phyloP scores from a whole-genome alignment of 2,329 filamentous ascomycete genomes.

The Nothophaeocryptopus gaeumannii region DNA sequence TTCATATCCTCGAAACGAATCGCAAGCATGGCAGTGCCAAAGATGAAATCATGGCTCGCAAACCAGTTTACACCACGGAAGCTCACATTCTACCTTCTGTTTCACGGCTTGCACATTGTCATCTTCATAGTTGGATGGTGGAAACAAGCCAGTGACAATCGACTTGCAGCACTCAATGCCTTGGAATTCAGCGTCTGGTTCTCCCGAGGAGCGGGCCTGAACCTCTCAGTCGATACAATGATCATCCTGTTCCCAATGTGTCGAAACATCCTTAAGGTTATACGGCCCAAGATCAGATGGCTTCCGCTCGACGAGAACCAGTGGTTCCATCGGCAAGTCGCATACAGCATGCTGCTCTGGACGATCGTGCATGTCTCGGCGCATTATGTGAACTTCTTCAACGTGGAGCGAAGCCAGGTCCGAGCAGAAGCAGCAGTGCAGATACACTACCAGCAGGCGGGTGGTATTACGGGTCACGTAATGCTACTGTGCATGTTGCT shows the following conservation, averaged over 20 bases:
- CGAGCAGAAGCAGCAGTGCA: conserved; percentile 76
- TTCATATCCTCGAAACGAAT: background rate
- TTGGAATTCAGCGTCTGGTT: conserved; percentile 92
- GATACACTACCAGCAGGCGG: conserved; percentile 86
- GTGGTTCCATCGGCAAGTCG: conserved; percentile 95
- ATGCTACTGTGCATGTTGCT: conserved; percentile 99
- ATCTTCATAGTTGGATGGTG: conserved; percentile 41
- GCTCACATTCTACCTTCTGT: conserved; percentile 36
- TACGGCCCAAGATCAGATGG: conserved; percentile 84
- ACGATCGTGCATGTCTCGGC: conserved; percentile 70
- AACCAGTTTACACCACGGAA: conserved; percentile 36
- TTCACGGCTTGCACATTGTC: conserved; percentile 38
- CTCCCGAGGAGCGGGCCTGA: conserved; percentile 86
- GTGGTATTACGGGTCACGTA: conserved; percentile 90
- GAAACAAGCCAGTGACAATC: conserved; percentile 67
- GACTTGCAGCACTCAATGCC: conserved; percentile 73
- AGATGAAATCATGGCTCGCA: conserved; percentile 34
- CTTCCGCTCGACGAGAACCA: conserved; percentile 92
- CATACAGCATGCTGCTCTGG: conserved; percentile 84
- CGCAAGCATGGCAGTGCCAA: conserved; percentile 19
- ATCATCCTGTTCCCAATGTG: conserved; percentile 94
- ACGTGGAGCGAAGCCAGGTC: conserved; percentile 82
- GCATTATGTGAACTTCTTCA: conserved; percentile 99
- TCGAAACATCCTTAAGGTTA: conserved; percentile 77
- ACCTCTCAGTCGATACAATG: conserved; percentile 77